Evolutionary conservation across 331 rosid genomes (phyloP), one percentile per base, ranked within the genome.

Genomic region (Rosa hybrid): DNA sequence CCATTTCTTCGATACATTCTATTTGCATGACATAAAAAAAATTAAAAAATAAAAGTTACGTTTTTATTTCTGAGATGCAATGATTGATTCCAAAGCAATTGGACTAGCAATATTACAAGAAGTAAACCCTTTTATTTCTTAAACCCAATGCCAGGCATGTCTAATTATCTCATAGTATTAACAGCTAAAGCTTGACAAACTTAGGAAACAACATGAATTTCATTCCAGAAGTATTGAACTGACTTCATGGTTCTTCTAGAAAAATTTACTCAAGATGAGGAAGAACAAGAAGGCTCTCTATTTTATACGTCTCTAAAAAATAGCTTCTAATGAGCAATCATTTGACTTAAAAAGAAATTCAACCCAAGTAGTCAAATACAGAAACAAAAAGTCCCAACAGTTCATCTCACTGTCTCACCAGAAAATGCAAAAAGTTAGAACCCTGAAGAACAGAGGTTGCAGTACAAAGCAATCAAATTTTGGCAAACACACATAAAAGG

Each of bases 191-290:
- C 75, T 53, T 65, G 18, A 69, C 41, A 64, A 75, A 62, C 34
- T n/a, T 71, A 13, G 51, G 72, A 4, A 75, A 46, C 63, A 78
- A 39, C 21, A 59, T 44, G 84, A 74, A 44, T 42, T 59, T 57
- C 13, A 25, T 39, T 21, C 27, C 30, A 59, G 41, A 44, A 21
- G 27, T 57, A 8, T 23, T 60, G 23, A 53, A 75, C 56, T 6
- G 21, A 39, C 30, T 27, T 27, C 30, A 27, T 39, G n/a, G 56
- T 57, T n/a, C 65, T 30, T 54, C 65, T 12, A 23, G 21, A 71
- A 18, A 45, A 20, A 56, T 9, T 57, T 21, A 74, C 38, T 34
- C 21, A 60, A 12, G 63, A 23, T 60, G 38, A 23, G 67, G 67
- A 60, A 60, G 67, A 60, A 23, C 18, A 74, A 74, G 51, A 56